A percentile compares a stretch with the other conserved stretches of the same genome.
phyloP scores from a whole-genome alignment of 148 eudicot genomes.

The Nyssa sinensis region DNA sequence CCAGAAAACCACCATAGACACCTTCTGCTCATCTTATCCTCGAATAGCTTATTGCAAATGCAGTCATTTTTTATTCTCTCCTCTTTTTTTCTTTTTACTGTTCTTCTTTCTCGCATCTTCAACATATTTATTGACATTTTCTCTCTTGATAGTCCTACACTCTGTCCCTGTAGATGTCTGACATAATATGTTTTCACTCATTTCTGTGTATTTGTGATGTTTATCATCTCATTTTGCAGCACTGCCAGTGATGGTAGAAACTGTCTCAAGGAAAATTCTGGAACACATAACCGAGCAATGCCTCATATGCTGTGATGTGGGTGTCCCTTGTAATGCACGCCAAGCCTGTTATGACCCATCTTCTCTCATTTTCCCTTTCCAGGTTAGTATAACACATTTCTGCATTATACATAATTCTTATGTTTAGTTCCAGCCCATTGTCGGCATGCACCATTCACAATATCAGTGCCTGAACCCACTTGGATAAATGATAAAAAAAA shows the following conservation, averaged over 20 bases:
- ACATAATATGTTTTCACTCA: slow-evolving; percentile 3
- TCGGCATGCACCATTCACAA: not conserved
- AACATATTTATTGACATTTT: not conserved
- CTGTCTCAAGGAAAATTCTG: slow-evolving; percentile 69
- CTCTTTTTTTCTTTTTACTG: not conserved
- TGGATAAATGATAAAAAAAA: too few species aligned
- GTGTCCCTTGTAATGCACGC: slow-evolving; percentile 91
- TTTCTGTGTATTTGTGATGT: not conserved
- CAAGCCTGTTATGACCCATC: slow-evolving; percentile 80
- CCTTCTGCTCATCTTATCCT: not conserved
- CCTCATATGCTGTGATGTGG: slow-evolving; percentile 89
- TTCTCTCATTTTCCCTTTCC: slow-evolving; percentile 93
- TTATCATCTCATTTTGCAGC: slow-evolving; percentile 42
- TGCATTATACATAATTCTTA: not conserved
- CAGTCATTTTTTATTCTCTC: not conserved
- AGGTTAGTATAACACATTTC: slow-evolving; percentile 35
- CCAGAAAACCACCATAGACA: not conserved
- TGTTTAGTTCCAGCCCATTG: too few species aligned
- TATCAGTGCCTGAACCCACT: too few species aligned
- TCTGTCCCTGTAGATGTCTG: not conserved
- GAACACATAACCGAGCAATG: slow-evolving; percentile 94
- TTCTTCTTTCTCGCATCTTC: not conserved
- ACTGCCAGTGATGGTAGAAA: slow-evolving; percentile 73
- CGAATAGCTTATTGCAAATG: not conserved
- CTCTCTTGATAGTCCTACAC: not conserved